phyloP scores from a whole-genome alignment of 2,329 filamentous ascomycete species.

The Cryphonectria carpinicola region DNA sequence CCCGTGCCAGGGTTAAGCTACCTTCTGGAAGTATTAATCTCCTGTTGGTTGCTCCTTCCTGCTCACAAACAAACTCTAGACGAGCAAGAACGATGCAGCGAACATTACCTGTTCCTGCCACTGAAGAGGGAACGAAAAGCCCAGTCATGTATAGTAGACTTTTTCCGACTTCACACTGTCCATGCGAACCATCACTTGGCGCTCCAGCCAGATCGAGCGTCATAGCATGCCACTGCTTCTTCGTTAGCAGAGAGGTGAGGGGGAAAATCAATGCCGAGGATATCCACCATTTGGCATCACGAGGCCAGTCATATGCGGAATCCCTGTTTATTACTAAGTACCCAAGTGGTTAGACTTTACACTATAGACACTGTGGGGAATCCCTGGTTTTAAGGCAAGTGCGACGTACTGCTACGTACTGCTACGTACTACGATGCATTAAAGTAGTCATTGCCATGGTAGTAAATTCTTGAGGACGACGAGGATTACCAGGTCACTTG shows the following conservation, averaged over 20 bases:
- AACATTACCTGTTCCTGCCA: no score
- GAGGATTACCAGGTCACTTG: background rate
- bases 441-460: background rate
- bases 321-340: background rate
- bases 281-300: conserved; percentile 13
- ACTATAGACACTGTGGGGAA: conserved; percentile 10
- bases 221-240: background rate
- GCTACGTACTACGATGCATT: no score
- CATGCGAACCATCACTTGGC: background rate
- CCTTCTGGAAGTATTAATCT: no score
- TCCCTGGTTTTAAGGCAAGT: background rate
- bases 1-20: background rate
- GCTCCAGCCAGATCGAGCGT: conserved; percentile 15
- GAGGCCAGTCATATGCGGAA: background rate
- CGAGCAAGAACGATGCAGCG: no score
- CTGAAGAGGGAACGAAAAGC: background rate
- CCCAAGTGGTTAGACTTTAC: background rate
- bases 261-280: conserved; percentile 17
- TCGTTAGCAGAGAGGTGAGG: background rate
- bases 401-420: no score
- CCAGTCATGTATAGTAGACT: background rate
- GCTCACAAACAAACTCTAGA: no score
- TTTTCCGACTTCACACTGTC: background rate
- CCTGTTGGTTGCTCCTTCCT: no score
- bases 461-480: background rate